phyloP scores from a whole-genome alignment of 2,329 filamentous ascomycete species.

The Fusarium nodosum region DNA sequence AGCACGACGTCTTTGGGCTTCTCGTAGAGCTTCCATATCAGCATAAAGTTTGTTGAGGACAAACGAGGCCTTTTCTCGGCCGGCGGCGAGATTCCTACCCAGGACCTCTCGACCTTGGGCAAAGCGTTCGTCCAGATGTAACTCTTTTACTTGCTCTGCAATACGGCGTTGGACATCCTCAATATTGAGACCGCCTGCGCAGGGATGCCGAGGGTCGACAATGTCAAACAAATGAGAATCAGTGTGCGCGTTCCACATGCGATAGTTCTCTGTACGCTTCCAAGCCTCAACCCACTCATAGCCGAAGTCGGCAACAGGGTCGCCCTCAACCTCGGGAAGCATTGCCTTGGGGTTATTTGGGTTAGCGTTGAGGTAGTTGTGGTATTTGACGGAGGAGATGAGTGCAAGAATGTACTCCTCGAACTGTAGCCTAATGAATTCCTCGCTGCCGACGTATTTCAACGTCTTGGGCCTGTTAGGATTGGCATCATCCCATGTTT shows the following conservation, averaged over 20 bases:
- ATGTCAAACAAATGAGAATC: conserved; percentile 95
- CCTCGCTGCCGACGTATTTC: conserved; percentile 94
- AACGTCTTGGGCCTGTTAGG: conserved; percentile 92
- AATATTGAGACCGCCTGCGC: conserved; percentile 90
- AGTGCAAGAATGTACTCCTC: conserved; percentile 95
- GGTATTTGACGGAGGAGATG: conserved; percentile 90
- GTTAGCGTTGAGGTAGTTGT: conserved; percentile 76
- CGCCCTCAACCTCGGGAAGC: conserved; percentile 80
- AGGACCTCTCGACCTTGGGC: conserved; percentile 86
- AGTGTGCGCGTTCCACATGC: conserved; percentile 84
- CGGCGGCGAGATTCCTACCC: conserved; percentile 89
- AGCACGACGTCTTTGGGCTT: conserved; percentile 60
- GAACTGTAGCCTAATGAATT: conserved; percentile 96
- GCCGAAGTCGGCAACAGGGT: conserved; percentile 87
- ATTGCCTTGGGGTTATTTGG: conserved; percentile 77
- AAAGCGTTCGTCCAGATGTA: conserved; percentile 92
- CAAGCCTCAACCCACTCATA: conserved; percentile 88
- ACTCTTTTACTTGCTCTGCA: conserved; percentile 90
- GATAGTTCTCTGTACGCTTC: conserved; percentile 90
- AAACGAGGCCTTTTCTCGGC: conserved; percentile 87
- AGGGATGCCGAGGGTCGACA: conserved; percentile 92
- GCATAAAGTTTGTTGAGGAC: conserved; percentile 91
- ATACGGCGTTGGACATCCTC: conserved; percentile 94
- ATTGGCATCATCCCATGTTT: conserved; percentile 96
- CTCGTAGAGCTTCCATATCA: conserved; percentile 79